These are phyloP conservation scores for Rhizomucor miehei DNA, from an alignment of 371 early-diverging fungal species.

Conservation along the genomic window DNA sequence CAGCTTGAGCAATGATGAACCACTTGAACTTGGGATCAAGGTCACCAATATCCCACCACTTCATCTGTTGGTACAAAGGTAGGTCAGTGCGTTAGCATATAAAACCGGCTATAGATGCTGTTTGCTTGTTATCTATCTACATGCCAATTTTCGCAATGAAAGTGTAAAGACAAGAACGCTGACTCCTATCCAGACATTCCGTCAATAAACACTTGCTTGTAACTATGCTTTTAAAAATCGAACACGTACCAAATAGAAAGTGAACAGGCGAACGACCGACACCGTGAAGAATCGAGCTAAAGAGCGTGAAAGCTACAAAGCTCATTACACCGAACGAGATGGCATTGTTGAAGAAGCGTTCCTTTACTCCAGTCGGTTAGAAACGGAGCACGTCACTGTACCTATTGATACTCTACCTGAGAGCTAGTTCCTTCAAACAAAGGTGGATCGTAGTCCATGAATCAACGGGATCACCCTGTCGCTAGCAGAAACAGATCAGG, in stretches of 20 bases:
- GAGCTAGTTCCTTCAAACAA: constrained; percentile 9
- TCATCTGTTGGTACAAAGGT: constrained; percentile 4
- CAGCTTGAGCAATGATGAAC: constrained; percentile 10
- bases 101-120: background rate
- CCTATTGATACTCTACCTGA: constrained; percentile 3
- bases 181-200: constrained; percentile 1
- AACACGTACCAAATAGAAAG: constrained; percentile 4
- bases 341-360: constrained; percentile 9
- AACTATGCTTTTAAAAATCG: background rate
- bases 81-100: too few species aligned
- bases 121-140: background rate
- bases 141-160: constrained; percentile 8
- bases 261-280: constrained; percentile 11
- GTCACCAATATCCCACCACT: constrained; percentile 12
- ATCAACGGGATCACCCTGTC: background rate
- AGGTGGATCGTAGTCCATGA: constrained; percentile 15
- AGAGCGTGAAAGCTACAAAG: constrained; percentile 6
- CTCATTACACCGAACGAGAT: constrained; percentile 7
- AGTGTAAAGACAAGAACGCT: constrained; percentile 5
- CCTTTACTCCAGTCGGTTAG: background rate
- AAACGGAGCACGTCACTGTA: background rate
- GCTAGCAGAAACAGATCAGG: background rate
- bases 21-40: constrained; percentile 15
- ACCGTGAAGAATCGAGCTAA: constrained; percentile 8
- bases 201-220: background rate